These are phyloP conservation scores for Fraxinus albicans DNA, from an alignment of 305 asterid genomes.

Conservation along the genomic window DNA sequence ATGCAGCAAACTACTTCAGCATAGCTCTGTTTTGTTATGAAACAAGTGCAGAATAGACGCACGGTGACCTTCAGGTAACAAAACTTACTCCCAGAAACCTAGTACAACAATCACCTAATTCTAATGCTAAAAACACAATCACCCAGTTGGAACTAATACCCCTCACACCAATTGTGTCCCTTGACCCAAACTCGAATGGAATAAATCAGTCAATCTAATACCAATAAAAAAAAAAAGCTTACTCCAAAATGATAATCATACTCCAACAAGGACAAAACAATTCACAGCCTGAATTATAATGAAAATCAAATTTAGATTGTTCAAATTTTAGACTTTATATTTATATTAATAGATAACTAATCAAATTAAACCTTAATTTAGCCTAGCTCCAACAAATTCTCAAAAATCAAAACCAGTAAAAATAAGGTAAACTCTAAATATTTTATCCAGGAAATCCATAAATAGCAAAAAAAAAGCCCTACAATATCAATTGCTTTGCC, in stretches of 20 bases:
- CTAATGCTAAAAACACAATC: neutral
- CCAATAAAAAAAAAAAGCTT: neutral
- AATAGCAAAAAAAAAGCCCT: neutral
- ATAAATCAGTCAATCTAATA: neutral
- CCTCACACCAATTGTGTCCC: neutral
- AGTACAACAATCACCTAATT: conserved; percentile 3
- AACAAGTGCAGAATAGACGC: neutral
- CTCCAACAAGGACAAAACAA: neutral
- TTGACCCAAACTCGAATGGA: neutral
- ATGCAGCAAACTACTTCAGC: neutral
- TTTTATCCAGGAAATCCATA: neutral
- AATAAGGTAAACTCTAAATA: neutral
- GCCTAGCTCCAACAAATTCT: conserved; percentile 7
- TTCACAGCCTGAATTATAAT: conserved; percentile 2
- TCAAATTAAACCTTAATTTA: neutral
- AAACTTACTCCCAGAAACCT: conserved; percentile 1
- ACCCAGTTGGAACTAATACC: neutral
- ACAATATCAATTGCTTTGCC: neutral
- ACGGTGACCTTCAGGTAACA: neutral
- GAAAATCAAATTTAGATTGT: conserved; percentile 7
- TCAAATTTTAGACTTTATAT: neutral
- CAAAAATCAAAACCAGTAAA: neutral
- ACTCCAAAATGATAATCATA: neutral
- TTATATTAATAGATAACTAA: neutral
- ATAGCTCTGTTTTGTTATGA: neutral